Base-by-base conservation (phyloP, 2,329 filamentous ascomycete genomes). In the Neurospora sp. region DNA sequence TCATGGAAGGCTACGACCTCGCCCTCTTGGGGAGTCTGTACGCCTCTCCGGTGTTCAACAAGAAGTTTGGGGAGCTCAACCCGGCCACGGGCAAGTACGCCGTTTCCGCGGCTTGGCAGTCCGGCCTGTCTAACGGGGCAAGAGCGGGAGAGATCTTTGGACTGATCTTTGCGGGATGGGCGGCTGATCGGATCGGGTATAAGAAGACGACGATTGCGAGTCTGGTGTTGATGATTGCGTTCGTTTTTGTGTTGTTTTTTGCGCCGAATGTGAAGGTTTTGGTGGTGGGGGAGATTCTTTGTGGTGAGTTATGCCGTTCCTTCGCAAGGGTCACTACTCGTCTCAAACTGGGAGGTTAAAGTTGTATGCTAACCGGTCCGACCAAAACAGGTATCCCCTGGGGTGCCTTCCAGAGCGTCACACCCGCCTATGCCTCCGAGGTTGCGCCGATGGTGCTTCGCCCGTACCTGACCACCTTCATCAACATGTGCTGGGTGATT, bases 401-500 rank as follows among this genome's bases (percentile, higher is more conserved):
- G 79, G 81, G 81, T 5, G 77, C 81, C 6, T 82, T 85, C 71
- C 80, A 81, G 5, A 84, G 82, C 0, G 77, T 83, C 1, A 80
- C 79, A 0, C 80, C 82, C 0, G 80, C 83, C 0, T 86, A 86
- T 70, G 84, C 84, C 0, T 83, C 86, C 8, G 86, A 88, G 70
- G 82, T 85, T 12, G 78, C 81, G 1, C 83, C 83, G 17, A 77
- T 80, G 67, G 81, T 81, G 0, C 81, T 88, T 2, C 79, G 86
- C 6, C 81, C 83, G 0, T 86, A 86, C 67, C 79, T 88, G 4
- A 87, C 85, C 0, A 85, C 83, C 0, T 87, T 84, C 66, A 83
- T 85, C 75, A 88, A 88, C 73, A 81, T 87, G 79, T 87, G 85
- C 73, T 87, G 85, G 83, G 84, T 85, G 1, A 83, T 87, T 68